phyloP scores from a whole-genome alignment of 257 asterid genomes.

The Henckelia pumila region DNA sequence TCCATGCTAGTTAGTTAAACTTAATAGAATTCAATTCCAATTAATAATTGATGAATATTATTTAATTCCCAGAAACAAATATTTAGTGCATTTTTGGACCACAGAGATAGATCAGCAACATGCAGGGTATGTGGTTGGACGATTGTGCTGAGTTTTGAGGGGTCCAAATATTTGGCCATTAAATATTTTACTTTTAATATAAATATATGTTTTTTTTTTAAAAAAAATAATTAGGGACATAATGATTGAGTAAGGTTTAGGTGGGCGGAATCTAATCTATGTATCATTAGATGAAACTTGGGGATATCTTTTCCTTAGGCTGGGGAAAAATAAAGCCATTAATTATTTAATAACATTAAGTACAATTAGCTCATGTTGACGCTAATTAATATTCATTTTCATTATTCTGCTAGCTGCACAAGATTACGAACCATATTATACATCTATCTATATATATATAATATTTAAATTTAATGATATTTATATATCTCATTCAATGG shows the following conservation, averaged over 20 bases:
- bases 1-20: neutral
- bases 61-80: neutral
- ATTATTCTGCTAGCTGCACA: too few relatives aligned
- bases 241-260: neutral
- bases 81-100: slow-evolving; percentile 26
- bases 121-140: slow-evolving; percentile 25
- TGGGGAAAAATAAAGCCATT: neutral
- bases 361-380: neutral
- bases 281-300: neutral
- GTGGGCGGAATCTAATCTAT: neutral
- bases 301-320: neutral
- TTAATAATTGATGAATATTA: too few relatives aligned
- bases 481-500: neutral
- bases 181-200: neutral
- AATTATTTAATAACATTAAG: neutral
- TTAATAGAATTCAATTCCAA: too few relatives aligned
- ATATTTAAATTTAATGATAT: too few relatives aligned
- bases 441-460: too few relatives aligned
- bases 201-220: too few relatives aligned
- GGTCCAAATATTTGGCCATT: slow-evolving; percentile 21
- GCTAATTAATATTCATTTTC: neutral
- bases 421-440: too few relatives aligned
- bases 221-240: neutral
- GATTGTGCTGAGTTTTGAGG: slow-evolving; percentile 27
- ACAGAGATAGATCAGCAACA: slow-evolving; percentile 15